phyloP scores from a whole-genome alignment of 176 grass and related monocot genomes.

The Musa troglodytarum region DNA sequence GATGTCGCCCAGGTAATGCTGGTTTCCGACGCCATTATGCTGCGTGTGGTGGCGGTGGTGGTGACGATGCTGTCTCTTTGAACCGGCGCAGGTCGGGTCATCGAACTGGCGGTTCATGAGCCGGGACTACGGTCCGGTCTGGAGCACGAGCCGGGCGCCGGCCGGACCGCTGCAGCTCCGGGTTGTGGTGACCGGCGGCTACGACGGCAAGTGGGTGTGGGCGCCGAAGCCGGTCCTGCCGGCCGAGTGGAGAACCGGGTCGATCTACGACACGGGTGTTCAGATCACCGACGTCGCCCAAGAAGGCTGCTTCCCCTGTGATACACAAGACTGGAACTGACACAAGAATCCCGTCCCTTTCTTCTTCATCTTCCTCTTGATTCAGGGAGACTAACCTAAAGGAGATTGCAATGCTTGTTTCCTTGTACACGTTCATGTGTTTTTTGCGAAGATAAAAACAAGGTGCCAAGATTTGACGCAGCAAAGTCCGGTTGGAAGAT shows the following conservation, averaged over 20 bases:
- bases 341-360: not conserved
- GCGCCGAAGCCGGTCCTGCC: constrained; percentile 2
- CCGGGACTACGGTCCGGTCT: constrained; percentile 64
- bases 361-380: not conserved
- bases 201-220: constrained; percentile 42
- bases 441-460: not conserved
- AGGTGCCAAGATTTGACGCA: not conserved
- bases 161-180: constrained; percentile 69
- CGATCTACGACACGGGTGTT: constrained; percentile 13
- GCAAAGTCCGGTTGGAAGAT: not conserved
- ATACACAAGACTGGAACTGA: constrained; percentile 1
- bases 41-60: too few relatives aligned
- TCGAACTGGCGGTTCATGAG: constrained; percentile 73
- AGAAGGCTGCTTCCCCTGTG: constrained; percentile 8
- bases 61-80: not conserved
- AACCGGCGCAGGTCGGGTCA: constrained; percentile 39
- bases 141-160: constrained; percentile 65
- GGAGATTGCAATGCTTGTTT: not conserved
- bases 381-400: not conserved
- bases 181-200: constrained; percentile 78
- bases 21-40: too few relatives aligned
- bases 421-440: not conserved
- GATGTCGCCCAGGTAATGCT: constrained; percentile 67
- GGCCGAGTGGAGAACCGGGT: constrained; percentile 7
- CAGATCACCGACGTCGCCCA: constrained; percentile 13